phyloP scores from a whole-genome alignment of 2,329 filamentous ascomycete species.

The Cladosporium oxysporum region DNA sequence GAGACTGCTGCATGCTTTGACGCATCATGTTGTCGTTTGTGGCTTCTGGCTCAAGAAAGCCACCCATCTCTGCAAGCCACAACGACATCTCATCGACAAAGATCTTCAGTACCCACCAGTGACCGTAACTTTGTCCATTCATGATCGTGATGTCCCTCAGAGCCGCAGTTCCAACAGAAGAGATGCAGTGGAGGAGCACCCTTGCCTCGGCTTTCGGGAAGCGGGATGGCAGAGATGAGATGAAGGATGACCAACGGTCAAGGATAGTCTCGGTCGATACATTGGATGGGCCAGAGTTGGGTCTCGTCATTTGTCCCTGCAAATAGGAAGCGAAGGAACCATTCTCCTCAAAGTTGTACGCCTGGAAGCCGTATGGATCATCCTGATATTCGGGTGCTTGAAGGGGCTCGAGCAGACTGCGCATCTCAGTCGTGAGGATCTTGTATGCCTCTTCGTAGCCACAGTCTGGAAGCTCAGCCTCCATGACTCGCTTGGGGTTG shows the following conservation, averaged over 20 bases:
- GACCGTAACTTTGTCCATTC: conserved; percentile 78
- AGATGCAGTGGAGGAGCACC: conserved; percentile 75
- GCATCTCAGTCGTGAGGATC: conserved; percentile 62
- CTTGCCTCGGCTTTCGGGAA: conserved; percentile 74
- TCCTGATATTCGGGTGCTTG: conserved; percentile 45
- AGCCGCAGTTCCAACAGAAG: conserved; percentile 72
- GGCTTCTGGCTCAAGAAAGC: conserved; percentile 65
- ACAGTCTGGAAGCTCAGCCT: conserved; percentile 57
- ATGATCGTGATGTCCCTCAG: conserved; percentile 79
- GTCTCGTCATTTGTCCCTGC: conserved; percentile 32
- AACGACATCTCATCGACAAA: conserved; percentile 94
- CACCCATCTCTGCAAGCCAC: conserved; percentile 86
- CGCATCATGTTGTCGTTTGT: conserved; percentile 9
- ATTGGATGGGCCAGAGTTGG: conserved; percentile 35
- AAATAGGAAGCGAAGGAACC: conserved; percentile 44
- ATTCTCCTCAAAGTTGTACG: conserved; percentile 45
- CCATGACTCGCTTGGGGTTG: conserved; percentile 58
- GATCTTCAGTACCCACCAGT: conserved; percentile 93
- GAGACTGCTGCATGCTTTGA: conserved; percentile 23
- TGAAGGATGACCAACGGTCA: conserved; percentile 75
- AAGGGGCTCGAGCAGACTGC: conserved; percentile 68
- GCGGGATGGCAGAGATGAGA: conserved; percentile 66
- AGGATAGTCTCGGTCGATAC: conserved; percentile 63
- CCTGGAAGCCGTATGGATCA: conserved; percentile 42
- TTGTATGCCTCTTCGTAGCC: conserved; percentile 58